These are phyloP conservation scores for Metarhizium guizhouense DNA, from an alignment of 2,329 filamentous ascomycete genomes.

Conservation along the genomic window DNA sequence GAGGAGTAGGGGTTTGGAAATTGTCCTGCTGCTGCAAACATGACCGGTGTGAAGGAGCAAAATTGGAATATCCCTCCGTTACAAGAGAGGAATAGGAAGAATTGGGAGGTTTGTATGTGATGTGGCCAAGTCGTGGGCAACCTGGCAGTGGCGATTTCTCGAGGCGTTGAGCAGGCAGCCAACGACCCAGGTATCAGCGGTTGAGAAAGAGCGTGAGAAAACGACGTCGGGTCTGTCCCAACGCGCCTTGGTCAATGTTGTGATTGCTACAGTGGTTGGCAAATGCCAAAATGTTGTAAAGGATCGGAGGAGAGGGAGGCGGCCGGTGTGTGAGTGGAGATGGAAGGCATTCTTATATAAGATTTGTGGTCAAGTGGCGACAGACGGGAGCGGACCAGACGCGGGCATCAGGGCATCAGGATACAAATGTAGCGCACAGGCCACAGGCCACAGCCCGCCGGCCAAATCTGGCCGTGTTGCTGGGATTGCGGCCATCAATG, in stretches of 20 bases:
- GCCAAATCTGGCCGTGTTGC: too few relatives aligned
- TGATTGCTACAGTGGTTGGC: conserved; percentile 23
- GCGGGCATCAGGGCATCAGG: not conserved
- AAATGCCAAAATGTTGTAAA: conserved; percentile 26
- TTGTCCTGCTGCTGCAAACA: conserved; percentile 48
- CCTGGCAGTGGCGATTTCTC: conserved; percentile 16
- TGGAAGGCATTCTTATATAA: conserved; percentile 19
- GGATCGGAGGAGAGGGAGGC: conserved; percentile 12
- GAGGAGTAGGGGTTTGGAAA: conserved; percentile 46
- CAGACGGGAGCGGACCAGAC: not conserved
- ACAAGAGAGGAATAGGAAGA: conserved; percentile 12
- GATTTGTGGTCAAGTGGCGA: not conserved
- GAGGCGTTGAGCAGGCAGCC: conserved; percentile 19
- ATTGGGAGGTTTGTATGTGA: not conserved
- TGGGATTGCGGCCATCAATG: too few relatives aligned
- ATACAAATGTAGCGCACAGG: not conserved
- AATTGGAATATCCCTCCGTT: conserved; percentile 21
- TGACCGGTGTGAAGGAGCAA: conserved; percentile 28
- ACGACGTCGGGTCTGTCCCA: conserved; percentile 17
- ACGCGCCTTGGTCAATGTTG: conserved; percentile 13
- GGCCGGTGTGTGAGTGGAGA: conserved; percentile 16
- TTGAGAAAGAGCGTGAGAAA: conserved; percentile 12
- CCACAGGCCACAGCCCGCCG: not conserved
- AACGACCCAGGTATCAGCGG: conserved; percentile 11
- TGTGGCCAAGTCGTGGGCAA: conserved; percentile 20